These are phyloP conservation scores for Wakefieldia striispora DNA, from an alignment of 768 basidiomycete genomes.

Conservation along the genomic window DNA sequence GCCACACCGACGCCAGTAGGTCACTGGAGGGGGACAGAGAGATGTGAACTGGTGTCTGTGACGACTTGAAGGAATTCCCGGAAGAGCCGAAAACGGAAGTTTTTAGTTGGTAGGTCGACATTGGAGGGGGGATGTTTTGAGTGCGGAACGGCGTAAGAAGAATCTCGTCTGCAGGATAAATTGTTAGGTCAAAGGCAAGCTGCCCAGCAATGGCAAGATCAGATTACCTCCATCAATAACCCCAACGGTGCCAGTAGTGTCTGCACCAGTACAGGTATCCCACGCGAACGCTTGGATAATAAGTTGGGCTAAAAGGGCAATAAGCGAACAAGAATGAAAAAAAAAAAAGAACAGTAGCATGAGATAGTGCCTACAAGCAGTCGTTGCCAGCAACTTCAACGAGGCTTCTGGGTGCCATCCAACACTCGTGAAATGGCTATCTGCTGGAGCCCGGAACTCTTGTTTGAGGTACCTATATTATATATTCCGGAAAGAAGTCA, in stretches of 20 bases:
- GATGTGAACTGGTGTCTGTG: slow-evolving; percentile 57
- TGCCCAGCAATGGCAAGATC: not conserved
- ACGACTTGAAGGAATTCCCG: not conserved
- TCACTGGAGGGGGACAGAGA: slow-evolving; percentile 60
- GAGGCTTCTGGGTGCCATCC: slow-evolving; percentile 87
- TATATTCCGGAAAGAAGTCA: slow-evolving; percentile 5
- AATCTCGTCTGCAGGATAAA: slow-evolving; percentile 51
- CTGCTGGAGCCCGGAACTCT: slow-evolving; percentile 58
- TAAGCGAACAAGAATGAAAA: slow-evolving; percentile 3
- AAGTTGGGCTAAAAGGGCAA: slow-evolving; percentile 41
- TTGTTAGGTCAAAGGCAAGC: not conserved
- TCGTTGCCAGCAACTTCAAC: slow-evolving; percentile 62
- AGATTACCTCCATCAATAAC: slow-evolving; percentile 85
- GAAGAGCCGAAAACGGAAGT: slow-evolving; percentile 12
- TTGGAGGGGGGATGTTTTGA: slow-evolving; percentile 98
- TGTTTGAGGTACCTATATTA: slow-evolving; percentile 85
- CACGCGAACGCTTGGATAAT: slow-evolving; percentile 67
- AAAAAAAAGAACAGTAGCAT: not conserved
- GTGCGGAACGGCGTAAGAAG: slow-evolving; percentile 90
- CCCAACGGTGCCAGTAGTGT: slow-evolving; percentile 81
- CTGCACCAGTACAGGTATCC: slow-evolving; percentile 77
- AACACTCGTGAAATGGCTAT: slow-evolving; percentile 66
- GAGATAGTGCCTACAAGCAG: slow-evolving; percentile 48
- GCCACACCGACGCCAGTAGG: slow-evolving; percentile 65
- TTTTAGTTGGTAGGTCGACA: slow-evolving; percentile 65